Percentiles rank a stretch among this genome's conserved stretches.
These are phyloP conservation scores for Daldinia childiae DNA, from an alignment of 495 filamentous ascomycete species.

Conservation along the genomic window DNA sequence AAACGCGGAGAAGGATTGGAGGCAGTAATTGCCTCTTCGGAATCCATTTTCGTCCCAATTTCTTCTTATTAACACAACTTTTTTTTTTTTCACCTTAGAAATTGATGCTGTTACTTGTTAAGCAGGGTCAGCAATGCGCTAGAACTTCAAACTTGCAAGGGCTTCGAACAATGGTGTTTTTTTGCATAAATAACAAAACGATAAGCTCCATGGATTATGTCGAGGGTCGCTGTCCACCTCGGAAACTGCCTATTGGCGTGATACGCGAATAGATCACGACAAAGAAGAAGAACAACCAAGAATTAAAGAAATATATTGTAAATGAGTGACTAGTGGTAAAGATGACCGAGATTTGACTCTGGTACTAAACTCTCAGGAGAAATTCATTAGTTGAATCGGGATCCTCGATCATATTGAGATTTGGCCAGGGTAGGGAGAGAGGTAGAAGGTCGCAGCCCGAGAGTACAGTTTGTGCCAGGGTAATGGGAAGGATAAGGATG, in stretches of 20 bases:
- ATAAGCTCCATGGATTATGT: slow-evolving; percentile 30
- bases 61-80: slow-evolving; percentile 6
- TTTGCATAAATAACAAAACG: slow-evolving; percentile 29
- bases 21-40: slow-evolving; percentile 21
- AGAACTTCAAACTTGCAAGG: slow-evolving; percentile 32
- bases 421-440: slow-evolving; percentile 32
- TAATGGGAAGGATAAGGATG: slow-evolving; percentile 31
- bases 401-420: slow-evolving; percentile 43
- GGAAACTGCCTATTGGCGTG: slow-evolving; percentile 6
- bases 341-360: slow-evolving; percentile 32
- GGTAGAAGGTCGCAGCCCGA: slow-evolving; percentile 34
- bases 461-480: slow-evolving; percentile 31
- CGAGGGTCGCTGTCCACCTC: slow-evolving; percentile 5
- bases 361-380: slow-evolving; percentile 35
- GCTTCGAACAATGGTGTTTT: slow-evolving; percentile 26
- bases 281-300: neutral
- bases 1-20: slow-evolving; percentile 17
- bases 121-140: slow-evolving; percentile 5
- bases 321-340: slow-evolving; percentile 35
- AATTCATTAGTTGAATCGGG: slow-evolving; percentile 31
- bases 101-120: slow-evolving; percentile 1
- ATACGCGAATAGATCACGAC: slow-evolving; percentile 15
- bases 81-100: slow-evolving; percentile 1
- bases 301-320: slow-evolving; percentile 17
- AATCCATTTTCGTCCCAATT: slow-evolving; percentile 35